Base-by-base conservation (phyloP, 768 basidiomycete species). In the Tylopilus subfusipes region DNA sequence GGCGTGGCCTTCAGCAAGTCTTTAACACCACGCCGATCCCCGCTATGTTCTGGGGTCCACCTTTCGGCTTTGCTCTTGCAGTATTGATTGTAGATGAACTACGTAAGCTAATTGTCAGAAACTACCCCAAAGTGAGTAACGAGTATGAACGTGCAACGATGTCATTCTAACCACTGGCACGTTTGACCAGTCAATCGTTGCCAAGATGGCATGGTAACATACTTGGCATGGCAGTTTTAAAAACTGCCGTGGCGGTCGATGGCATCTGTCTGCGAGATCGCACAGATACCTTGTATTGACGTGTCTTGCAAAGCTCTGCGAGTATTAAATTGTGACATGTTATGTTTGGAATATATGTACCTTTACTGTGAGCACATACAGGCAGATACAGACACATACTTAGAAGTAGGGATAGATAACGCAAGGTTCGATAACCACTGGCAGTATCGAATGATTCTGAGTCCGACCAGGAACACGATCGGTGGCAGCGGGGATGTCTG, bases 1-100 rank as follows among this genome's bases (percentile, higher is more conserved):
- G 77, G 2, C 68, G 63, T 7, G 77, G 77, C 2, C 57, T 80
- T n/a, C 75, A 78, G 49, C 24, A 42, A 0, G 75, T 79, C 24
- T 80, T 80, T 48, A 33, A 30, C 2, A 80, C 78, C 4, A 62
- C 73, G 2, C 73, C 75, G 7, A 78, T 79, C 25, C 78, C 75
- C 2, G 61, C 68, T 2, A 76, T 73, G 72, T 80, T 78, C 63
- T 80, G 79, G 79, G 70, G 76, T 14, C 66, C 77, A 27, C 78
- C 79, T 2, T 75, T 79, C 50, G 69, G 64, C 2, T 77, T 79
- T 34, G 79, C 75, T 2, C 42, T 74, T 13, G 76, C 61, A 2
- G 65, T 80, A 6, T 57, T 80, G 50, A 62, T 61, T 6, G 58
- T 78, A 42, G 78, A 80, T 48, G 79, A 80, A 56, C 52, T 71